Base-by-base conservation (phyloP, 2,329 filamentous ascomycete genomes). In the Aspergillus sp. region DNA sequence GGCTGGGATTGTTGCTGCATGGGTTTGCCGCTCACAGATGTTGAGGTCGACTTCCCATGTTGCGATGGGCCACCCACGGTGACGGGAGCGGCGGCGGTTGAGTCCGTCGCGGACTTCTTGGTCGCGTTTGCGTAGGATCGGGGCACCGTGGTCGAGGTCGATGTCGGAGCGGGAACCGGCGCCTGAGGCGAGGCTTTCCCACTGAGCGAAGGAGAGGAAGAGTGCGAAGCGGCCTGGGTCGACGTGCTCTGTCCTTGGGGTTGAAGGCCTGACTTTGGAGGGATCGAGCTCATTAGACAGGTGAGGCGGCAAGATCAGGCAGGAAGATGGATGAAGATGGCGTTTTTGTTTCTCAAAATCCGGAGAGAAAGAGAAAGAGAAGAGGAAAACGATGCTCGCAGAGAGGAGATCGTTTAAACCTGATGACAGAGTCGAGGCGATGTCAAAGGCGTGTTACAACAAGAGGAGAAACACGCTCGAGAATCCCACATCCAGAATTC, bases 21-120 rank as follows among this genome's bases (percentile, higher is more conserved):
- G 68, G 84, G 83, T 81, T 90, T 91, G 85, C 92, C 92, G 85
- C 96, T 97, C 85, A 96, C 87, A 77, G 91, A 89, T 72, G 87
- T 85, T 72, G 89, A 87, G 75, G 86, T 84, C 77, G 86, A 79
- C 73, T 87, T 85, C 79, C 83, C 83, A 84, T 85, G 79, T 75
- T 77, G 72, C 69, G 72, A 72, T 72, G 81, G 77, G 72, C 80
- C 81, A 77, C 83, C 81, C 79, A 83, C 81, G 78, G 81, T 80
- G 77, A 81, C 79, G 72, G 83, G 78, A 73, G 81, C 79, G 75
- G 80, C 78, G 72, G 77, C 78, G 72, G 77, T 74, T 68, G 77
- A 80, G 76, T 82, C 82, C 75, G 81, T 80, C 77, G 82, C 82
- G 72, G 80, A 80, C 77, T 85, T 86, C 77, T 85, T 86, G 76